phyloP scores from a whole-genome alignment of 2,329 filamentous ascomycete species.

The Fusarium subtropicale region DNA sequence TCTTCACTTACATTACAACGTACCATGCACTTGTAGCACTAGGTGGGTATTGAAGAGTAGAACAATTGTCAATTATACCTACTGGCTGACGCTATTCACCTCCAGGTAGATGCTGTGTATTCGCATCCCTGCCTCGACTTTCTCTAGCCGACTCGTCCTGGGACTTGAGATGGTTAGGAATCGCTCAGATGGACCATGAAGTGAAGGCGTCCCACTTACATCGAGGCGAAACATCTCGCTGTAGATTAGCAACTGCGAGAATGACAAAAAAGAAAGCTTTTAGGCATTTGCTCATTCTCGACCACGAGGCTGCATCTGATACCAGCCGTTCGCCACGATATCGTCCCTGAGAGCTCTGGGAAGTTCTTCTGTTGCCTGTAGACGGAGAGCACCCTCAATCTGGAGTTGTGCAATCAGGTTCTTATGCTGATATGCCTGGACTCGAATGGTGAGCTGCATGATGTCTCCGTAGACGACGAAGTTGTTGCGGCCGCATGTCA shows the following conservation, averaged over 20 bases:
- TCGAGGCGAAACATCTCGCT: not conserved
- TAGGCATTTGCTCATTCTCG: not conserved
- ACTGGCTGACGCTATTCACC: not conserved
- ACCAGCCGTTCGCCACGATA: slow-evolving; percentile 8
- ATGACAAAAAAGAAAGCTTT: too few relatives aligned
- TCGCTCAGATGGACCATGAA: not conserved
- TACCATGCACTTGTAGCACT: not conserved
- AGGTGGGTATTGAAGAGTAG: not conserved
- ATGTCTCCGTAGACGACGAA: slow-evolving; percentile 15
- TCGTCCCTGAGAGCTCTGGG: not conserved
- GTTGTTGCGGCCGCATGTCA: slow-evolving; percentile 5
- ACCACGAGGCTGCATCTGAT: slow-evolving; percentile 7
- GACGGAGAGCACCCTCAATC: not conserved
- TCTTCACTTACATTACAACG: not conserved
- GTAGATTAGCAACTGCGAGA: too few relatives aligned
- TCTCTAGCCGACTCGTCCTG: too few relatives aligned
- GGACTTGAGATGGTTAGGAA: not conserved
- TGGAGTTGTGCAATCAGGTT: slow-evolving; percentile 3
- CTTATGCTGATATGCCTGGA: not conserved
- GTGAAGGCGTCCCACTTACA: not conserved
- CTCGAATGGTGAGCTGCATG: slow-evolving; percentile 18
- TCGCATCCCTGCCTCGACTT: not conserved
- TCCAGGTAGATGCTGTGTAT: too few relatives aligned
- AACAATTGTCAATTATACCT: not conserved
- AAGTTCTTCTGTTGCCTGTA: not conserved